Base-by-base conservation (phyloP, 2,329 filamentous ascomycete species). In the Pezicula carpinea region DNA sequence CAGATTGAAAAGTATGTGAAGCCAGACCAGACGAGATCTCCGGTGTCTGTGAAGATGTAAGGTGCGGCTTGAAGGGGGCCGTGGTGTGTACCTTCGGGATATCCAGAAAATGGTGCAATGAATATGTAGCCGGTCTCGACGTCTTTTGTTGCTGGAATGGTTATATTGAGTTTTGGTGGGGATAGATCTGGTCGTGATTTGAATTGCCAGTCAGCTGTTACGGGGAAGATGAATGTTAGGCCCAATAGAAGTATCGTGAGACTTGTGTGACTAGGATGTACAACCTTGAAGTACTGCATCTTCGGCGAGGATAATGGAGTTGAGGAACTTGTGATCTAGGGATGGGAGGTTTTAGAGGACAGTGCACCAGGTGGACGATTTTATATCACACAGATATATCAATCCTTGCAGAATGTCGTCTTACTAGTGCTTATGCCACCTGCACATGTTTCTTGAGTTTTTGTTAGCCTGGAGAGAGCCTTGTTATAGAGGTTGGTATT, bases 11-110 rank as follows among this genome's bases (percentile, higher is more conserved):
- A 77, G 54, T 73, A 71, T 4, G 68, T 70, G 45, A 76, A 76
- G 2, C 77, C 75, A 1, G 76, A 80, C 76, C 76, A 81, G 18
- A 82, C 66, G 0, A 81, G 65, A 42, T 79, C 74, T 2, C 77
- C 77, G 26, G 75, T 62, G 53, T 77, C 70, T 5, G 69, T 68
- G 53, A 79, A 73, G 53, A 81, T 80, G 57, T 80, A 81, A 0
- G 76, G 72, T 0, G 66, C 75, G 1, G 74, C 67, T 59, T 80
- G 76, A 5, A 69, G 68, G 2, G 76, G 75, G 0, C 72, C 73
- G 48, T 72, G 66, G 47, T 65, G 66, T 50, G 65, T 66, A 1
- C 64, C 65, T 44, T 68, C 66, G 17, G 59, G 59, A 17, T 59
- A 61, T 5, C 66, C 66, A 0, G 64, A 61, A 43, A 67, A 69